Percentiles rank a stretch among this genome's conserved stretches.
Evolutionary conservation across 495 filamentous ascomycete species (phyloP).

Genomic region (Neohortaea acidophila): DNA sequence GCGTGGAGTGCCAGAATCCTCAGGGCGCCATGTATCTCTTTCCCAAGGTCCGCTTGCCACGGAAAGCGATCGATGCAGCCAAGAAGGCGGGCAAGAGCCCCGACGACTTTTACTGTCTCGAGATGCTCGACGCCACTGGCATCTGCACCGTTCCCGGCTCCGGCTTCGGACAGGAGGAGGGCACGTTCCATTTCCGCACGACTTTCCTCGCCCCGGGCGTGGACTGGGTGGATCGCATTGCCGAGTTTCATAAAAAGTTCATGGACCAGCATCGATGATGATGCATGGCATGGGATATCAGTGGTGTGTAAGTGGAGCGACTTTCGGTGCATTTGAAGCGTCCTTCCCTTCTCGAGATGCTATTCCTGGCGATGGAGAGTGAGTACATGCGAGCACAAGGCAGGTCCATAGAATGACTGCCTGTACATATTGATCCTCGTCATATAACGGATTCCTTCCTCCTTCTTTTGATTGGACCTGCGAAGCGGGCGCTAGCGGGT

Average conservation of each 20-base stretch:
- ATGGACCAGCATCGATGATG: slow-evolving; percentile 53
- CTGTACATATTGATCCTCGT: no score
- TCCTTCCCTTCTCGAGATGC: no score
- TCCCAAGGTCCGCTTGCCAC: slow-evolving; percentile 70
- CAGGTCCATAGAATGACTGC: no score
- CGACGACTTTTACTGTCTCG: slow-evolving; percentile 89
- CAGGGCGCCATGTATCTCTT: slow-evolving; percentile 96
- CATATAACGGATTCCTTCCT: no score
- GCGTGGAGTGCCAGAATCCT: slow-evolving; percentile 74
- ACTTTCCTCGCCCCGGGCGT: slow-evolving; percentile 94
- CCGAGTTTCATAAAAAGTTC: slow-evolving; percentile 81
- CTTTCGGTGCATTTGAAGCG: no score
- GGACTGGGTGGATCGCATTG: slow-evolving; percentile 80
- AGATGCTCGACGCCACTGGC: slow-evolving; percentile 80
- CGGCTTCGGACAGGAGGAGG: slow-evolving; percentile 88
- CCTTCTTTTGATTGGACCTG: no score
- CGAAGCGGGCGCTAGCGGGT: no score
- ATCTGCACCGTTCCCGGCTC: slow-evolving; percentile 87
- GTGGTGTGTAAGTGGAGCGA: no score
- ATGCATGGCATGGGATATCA: no score
- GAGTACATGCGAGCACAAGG: no score
- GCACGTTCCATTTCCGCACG: slow-evolving; percentile 84
- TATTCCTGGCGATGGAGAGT: no score
- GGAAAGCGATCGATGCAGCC: slow-evolving; percentile 60
- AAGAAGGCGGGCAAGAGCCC: slow-evolving; percentile 53